Evolutionary conservation across 78 protist species (phyloP).

Genomic region (Paratrimastix pyriformis): DNA sequence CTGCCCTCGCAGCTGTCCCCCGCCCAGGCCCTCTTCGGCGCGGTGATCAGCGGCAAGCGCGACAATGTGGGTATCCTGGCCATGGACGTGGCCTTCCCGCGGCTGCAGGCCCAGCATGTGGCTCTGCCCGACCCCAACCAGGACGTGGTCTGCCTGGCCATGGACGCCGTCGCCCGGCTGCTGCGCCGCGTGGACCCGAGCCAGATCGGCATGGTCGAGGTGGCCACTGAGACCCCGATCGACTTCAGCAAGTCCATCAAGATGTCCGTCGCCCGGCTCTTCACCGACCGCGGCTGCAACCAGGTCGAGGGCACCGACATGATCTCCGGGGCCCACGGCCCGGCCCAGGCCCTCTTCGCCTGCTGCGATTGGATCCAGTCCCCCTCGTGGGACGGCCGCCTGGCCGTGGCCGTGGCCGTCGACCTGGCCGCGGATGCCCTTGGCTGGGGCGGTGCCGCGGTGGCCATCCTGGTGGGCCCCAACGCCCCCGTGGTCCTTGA

Average conservation of each 20-base stretch:
- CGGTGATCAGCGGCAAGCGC: no score
- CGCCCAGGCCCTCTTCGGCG: no score
- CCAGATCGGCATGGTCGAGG: no score
- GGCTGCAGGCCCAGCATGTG: no score
- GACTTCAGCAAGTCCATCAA: slow-evolving; percentile 35
- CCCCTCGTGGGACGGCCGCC: slow-evolving; percentile 81
- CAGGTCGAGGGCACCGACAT: slow-evolving; percentile 60
- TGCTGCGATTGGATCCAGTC: slow-evolving; percentile 79
- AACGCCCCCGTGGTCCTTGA: slow-evolving; percentile 30
- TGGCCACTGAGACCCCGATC: slow-evolving; percentile 31
- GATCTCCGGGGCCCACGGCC: slow-evolving; percentile 90
- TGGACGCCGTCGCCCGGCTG: not conserved
- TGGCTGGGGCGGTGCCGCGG: slow-evolving; percentile 5
- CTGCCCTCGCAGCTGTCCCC: no score
- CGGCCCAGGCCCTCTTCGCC: slow-evolving; percentile 83
- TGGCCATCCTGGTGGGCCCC: slow-evolving; percentile 33
- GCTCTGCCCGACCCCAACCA: not conserved
- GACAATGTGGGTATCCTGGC: no score
- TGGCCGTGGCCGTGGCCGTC: slow-evolving; percentile 73
- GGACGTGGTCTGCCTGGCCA: not conserved
- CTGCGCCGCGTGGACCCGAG: no score
- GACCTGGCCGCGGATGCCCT: slow-evolving; percentile 75
- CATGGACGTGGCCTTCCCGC: no score
- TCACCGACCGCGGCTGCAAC: slow-evolving; percentile 49
- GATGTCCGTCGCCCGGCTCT: slow-evolving; percentile 19